A percentile compares a stretch with the other conserved stretches of the same genome.
phyloP scores from a whole-genome alignment of 192 early-diverging fungal species.

The Entomortierella beljakovae region DNA sequence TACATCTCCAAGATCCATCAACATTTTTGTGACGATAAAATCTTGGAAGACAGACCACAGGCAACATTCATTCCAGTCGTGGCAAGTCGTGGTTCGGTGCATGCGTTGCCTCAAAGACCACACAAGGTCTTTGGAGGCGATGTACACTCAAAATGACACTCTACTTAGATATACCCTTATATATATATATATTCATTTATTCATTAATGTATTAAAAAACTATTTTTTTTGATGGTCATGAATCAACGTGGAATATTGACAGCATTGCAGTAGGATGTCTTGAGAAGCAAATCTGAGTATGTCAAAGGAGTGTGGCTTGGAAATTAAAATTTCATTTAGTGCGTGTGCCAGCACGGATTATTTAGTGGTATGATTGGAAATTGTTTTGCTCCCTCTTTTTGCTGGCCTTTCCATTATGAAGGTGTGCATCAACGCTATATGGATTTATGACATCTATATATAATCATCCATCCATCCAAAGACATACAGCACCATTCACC shows the following conservation, averaged over 20 bases:
- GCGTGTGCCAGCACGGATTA: neutral
- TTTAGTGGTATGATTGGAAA: neutral
- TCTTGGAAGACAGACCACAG: conserved; percentile 25
- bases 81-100: conserved; percentile 8
- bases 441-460: neutral
- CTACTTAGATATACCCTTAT: no score
- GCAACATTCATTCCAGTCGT: conserved; percentile 25
- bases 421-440: conserved; percentile 23
- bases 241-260: no score
- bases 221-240: no score
- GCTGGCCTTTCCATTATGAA: conserved; percentile 51
- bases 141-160: neutral
- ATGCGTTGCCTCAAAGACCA: conserved; percentile 3
- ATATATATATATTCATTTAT: no score
- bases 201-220: no score
- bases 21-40: conserved; percentile 33
- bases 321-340: neutral
- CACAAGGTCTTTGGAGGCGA: conserved; percentile 18
- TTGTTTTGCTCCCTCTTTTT: conserved; percentile 41
- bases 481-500: neutral
- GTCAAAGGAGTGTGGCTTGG: neutral
- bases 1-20: conserved; percentile 35
- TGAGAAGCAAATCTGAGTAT: no score
- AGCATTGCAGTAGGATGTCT: no score
- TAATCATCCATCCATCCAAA: conserved; percentile 38